Conservation (phyloP, 768 basidiomycete genomes). For the Boletus edulis region DNA sequence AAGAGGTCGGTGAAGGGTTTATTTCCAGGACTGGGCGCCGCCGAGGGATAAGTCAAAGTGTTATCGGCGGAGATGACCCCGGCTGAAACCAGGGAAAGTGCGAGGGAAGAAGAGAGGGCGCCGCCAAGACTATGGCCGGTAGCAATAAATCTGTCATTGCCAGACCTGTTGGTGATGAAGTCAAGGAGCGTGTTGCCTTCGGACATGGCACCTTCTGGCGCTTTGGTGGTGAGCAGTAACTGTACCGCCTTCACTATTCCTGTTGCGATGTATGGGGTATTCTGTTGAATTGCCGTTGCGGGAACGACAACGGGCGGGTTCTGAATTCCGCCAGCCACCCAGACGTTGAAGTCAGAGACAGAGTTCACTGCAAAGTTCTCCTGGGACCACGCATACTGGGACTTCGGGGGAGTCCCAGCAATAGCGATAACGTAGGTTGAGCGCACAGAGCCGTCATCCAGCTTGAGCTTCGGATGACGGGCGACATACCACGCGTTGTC, state of each 20-base stretch:
- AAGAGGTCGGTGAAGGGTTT: constrained; percentile 3
- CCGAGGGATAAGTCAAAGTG: constrained; percentile 6
- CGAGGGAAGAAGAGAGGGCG: constrained; percentile 9
- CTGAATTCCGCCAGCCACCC: constrained; percentile 5
- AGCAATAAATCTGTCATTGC: background rate
- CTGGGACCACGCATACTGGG: background rate
- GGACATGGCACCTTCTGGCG: background rate
- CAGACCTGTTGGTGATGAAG: background rate
- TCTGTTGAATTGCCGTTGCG: background rate
- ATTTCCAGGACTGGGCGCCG: constrained; percentile 14
- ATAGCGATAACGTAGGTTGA: constrained; percentile 12
- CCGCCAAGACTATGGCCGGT: constrained; percentile 15
- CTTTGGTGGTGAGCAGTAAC: background rate
- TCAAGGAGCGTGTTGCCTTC: constrained; percentile 1
- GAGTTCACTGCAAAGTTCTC: constrained; percentile 6
- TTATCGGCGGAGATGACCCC: constrained; percentile 38
- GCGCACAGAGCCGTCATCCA: constrained; percentile 10
- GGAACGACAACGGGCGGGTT: background rate
- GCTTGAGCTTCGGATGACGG: background rate
- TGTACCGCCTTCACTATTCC: background rate
- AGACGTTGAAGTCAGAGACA: constrained; percentile 9
- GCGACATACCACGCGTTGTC: constrained; percentile 19
- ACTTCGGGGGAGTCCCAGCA: constrained; percentile 2
- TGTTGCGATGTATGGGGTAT: background rate
- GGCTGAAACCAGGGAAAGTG: constrained; percentile 7